Percentiles rank a stretch among this genome's conserved stretches.
These are phyloP conservation scores for Candida endomychidarum DNA, from an alignment of 805 yeast species.

Conservation along the genomic window DNA sequence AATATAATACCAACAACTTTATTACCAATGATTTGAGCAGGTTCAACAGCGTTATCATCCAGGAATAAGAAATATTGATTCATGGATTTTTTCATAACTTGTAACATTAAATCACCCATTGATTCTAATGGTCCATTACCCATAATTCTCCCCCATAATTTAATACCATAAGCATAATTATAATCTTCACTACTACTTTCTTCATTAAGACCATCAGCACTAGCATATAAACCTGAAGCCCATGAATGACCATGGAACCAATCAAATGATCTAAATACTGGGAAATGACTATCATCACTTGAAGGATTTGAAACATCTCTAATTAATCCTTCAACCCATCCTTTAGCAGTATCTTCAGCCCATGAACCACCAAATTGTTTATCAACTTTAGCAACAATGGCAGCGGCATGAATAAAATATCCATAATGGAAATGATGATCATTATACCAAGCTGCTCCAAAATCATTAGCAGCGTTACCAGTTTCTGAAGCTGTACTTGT, in stretches of 20 bases:
- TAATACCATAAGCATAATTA: constrained; percentile 65
- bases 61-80: constrained; percentile 51
- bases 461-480: constrained; percentile 46
- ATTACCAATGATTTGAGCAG: constrained; percentile 51
- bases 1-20: constrained; percentile 70
- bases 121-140: constrained; percentile 50
- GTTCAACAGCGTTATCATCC: constrained; percentile 53
- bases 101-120: constrained; percentile 49
- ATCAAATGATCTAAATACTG: constrained; percentile 66
- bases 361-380: constrained; percentile 50
- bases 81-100: constrained; percentile 52
- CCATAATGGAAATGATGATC: constrained; percentile 89
- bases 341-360: constrained; percentile 41
- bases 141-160: constrained; percentile 61
- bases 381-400: constrained; percentile 68
- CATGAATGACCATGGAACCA: constrained; percentile 78
- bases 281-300: constrained; percentile 55
- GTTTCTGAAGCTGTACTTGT: constrained; percentile 47
- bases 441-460: constrained; percentile 73
- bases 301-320: constrained; percentile 69
- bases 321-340: constrained; percentile 58
- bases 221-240: constrained; percentile 67
- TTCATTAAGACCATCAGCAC: constrained; percentile 73
- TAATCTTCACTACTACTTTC: constrained; percentile 74
- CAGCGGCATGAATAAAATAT: constrained; percentile 78